Percentiles rank a stretch among this genome's conserved stretches.
Conservation (phyloP, 495 filamentous ascomycete species). For the Aspergillus sclerotioniger region DNA sequence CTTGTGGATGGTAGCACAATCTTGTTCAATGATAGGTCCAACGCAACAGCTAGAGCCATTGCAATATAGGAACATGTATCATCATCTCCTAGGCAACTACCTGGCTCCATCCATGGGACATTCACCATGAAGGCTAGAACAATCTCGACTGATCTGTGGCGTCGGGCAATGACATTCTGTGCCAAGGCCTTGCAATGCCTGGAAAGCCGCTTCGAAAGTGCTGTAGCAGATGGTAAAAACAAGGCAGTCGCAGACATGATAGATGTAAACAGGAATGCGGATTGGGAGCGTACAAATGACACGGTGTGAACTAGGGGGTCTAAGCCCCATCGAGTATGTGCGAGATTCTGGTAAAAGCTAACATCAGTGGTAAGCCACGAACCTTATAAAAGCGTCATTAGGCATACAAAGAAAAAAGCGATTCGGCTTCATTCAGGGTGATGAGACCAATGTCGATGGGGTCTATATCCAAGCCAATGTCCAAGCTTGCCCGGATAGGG, state of each 20-base stretch:
- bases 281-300: conserved; percentile 61
- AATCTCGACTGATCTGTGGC: conserved; percentile 68
- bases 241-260: conserved; percentile 63
- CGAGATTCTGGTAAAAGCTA: conserved; percentile 67
- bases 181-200: conserved; percentile 64
- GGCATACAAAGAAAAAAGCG: conserved; percentile 62
- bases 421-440: conserved; percentile 58
- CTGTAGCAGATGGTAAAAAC: conserved; percentile 60
- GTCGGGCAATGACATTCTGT: conserved; percentile 54
- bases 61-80: conserved; percentile 70
- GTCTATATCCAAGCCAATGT: conserved; percentile 61
- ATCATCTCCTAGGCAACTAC: conserved; percentile 64
- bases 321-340: conserved; percentile 72
- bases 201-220: conserved; percentile 60
- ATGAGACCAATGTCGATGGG: conserved; percentile 66
- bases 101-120: conserved; percentile 72
- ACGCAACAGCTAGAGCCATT: conserved; percentile 64
- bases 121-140: conserved; percentile 75
- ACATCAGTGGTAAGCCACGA: conserved; percentile 6
- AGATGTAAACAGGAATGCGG: conserved; percentile 69
- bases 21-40: conserved; percentile 69
- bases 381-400: background rate
- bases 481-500: conserved; percentile 56
- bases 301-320: conserved; percentile 64
- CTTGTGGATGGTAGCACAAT: conserved; percentile 56